Evolutionary conservation across 768 basidiomycete genomes (phyloP), one percentile per base, ranked within the genome.

Genomic region (Lyophyllum decastes): DNA sequence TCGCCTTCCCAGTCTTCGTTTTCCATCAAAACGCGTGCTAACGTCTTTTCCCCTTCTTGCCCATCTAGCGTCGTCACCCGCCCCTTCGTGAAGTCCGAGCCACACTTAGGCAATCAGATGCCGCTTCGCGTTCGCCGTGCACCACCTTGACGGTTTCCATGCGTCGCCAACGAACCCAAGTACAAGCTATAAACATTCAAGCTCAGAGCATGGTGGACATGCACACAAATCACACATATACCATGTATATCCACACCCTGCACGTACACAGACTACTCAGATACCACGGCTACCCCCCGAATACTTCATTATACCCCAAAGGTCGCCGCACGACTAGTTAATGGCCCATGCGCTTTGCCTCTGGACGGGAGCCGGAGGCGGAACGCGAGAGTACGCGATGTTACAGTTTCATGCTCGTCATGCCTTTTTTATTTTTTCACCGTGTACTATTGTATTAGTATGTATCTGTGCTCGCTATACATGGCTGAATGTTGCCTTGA

Each of bases 101-200:
- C 79, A n/a, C 69, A 75, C 50, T 66, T 78, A 53, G 83, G 84
- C 49, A 84, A 83, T 71, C 84, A 82, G 70, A 83, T 85, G 82
- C 85, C 85, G 50, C 71, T 87, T 61, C 74, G 77, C 60, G 72
- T 84, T 61, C 76, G 75, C 33, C 73, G 71, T 51, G 65, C 41
- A 34, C 63, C 52, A 4, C 57, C 22, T 19, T 54, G 50, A 58
- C 44, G 21, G 7, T 17, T 47, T 21, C 4, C 4, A 25, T 21
- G 24, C 14, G 44, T 30, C 43, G 49, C 16, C n/a, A n/a, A 38
- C 35, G 14, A 5, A 30, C 10, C 30, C 30, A 30, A 10, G 5
- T 10, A 10, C 30, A 7, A 12, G 2, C 35, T 4, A 38, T 12
- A 38, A 10, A 30, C 4, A 30, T 30, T 4, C 30, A 30, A 30